These are phyloP conservation scores for Diplosphaera chodatii DNA, from an alignment of 139 green algal genomes.

Conservation along the genomic window DNA sequence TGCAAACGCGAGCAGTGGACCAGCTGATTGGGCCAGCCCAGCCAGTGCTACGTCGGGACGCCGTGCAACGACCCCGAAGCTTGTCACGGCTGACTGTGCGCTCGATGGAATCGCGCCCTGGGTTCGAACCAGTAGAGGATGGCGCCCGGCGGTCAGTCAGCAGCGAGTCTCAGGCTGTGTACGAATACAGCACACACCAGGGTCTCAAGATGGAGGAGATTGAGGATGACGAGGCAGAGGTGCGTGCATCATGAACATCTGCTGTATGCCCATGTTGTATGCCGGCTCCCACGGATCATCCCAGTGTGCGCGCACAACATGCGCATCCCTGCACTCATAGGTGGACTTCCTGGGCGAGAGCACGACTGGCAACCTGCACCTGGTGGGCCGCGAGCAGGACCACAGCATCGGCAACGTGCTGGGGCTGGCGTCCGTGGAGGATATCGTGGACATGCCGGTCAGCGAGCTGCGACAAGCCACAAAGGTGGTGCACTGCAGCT, in stretches of 20 bases:
- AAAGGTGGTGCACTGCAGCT: too few species aligned
- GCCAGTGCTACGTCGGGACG: too few species aligned
- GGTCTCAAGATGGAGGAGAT: conserved; percentile 34
- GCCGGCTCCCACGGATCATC: too few species aligned
- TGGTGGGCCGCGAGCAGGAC: conserved; percentile 30
- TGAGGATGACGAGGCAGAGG: conserved; percentile 49
- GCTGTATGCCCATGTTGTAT: too few species aligned
- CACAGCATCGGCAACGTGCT: conserved; percentile 44
- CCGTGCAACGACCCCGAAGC: background rate
- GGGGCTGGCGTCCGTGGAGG: conserved; percentile 36
- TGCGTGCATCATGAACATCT: too few species aligned
- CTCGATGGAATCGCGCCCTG: background rate
- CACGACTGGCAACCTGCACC: conserved; percentile 67
- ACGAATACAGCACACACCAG: background rate
- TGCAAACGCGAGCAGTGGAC: too few species aligned
- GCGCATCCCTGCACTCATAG: conserved; percentile 20
- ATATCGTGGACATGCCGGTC: conserved; percentile 43
- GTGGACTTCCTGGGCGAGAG: conserved; percentile 71
- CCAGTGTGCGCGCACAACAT: too few species aligned
- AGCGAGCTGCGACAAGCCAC: conserved; percentile 22
- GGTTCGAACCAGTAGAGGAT: background rate
- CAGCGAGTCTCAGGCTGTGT: background rate
- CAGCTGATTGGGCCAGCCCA: too few species aligned
- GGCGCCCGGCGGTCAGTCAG: too few species aligned
- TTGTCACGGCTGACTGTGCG: too few species aligned